These are phyloP conservation scores for Annulohypoxylon maeteangense DNA, from an alignment of 495 filamentous ascomycete species.

Conservation along the genomic window DNA sequence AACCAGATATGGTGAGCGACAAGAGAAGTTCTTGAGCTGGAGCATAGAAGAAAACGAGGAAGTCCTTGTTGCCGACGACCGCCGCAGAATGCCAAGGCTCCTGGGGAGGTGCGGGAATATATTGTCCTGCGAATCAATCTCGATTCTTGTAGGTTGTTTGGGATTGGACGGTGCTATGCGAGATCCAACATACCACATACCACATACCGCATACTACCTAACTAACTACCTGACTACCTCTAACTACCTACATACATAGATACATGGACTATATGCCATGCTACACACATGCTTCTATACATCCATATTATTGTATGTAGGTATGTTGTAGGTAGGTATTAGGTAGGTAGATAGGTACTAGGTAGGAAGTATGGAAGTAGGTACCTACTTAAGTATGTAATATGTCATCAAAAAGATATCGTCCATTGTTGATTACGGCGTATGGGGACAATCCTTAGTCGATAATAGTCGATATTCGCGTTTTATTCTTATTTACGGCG, in stretches of 20 bases:
- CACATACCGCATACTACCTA: background rate
- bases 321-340: too few relatives aligned
- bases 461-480: background rate
- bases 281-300: background rate
- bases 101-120: constrained; percentile 42
- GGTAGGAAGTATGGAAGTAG: background rate
- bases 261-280: too few relatives aligned
- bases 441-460: background rate
- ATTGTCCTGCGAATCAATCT: constrained; percentile 42
- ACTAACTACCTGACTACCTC: background rate
- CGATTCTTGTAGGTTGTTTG: constrained; percentile 28
- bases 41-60: constrained; percentile 23
- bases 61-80: constrained; percentile 37
- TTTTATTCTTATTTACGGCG: background rate
- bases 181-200: constrained; percentile 11
- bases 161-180: constrained; percentile 25
- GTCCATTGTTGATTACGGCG: background rate
- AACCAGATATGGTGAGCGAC: constrained; percentile 22
- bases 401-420: constrained; percentile 4
- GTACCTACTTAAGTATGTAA: background rate
- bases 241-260: background rate
- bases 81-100: constrained; percentile 35
- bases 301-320: background rate
- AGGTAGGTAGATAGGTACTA: too few relatives aligned
- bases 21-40: background rate